Conservation (phyloP, 73 alveolate genomes). For the Urostyla sp. region DNA sequence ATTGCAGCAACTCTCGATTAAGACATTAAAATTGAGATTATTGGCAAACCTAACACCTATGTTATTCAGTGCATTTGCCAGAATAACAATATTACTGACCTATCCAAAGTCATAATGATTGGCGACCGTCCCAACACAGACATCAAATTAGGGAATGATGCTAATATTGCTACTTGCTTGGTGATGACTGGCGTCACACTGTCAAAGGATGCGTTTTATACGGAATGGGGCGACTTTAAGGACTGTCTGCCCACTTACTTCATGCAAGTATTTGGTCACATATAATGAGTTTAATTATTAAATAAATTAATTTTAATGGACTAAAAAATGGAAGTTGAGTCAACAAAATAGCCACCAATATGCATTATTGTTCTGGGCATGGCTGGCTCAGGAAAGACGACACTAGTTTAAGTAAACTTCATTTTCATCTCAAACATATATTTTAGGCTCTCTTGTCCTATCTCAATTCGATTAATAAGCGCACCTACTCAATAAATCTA, state of each 20-base stretch:
- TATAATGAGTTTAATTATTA: too few relatives aligned
- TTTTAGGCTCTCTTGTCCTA: constrained; percentile 70
- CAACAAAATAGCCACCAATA: constrained; percentile 24
- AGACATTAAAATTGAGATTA: constrained; percentile 10
- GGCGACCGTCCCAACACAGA: constrained; percentile 57
- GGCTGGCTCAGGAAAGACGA: constrained; percentile 96
- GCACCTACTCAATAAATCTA: constrained; percentile 87
- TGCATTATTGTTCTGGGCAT: constrained; percentile 82
- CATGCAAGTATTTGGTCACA: too few relatives aligned
- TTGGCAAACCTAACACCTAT: constrained; percentile 54
- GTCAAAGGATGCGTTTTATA: neutral
- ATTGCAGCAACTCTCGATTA: constrained; percentile 9
- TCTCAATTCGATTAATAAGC: constrained; percentile 67
- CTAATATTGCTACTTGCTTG: constrained; percentile 29
- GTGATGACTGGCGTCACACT: constrained; percentile 33
- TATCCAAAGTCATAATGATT: constrained; percentile 30
- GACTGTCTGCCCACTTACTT: constrained; percentile 29
- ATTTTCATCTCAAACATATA: neutral
- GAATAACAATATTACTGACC: constrained; percentile 10
- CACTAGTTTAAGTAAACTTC: constrained; percentile 75
- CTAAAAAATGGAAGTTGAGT: constrained; percentile 14
- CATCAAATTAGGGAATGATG: constrained; percentile 9
- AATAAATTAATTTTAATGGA: too few relatives aligned
- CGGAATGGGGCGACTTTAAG: neutral
- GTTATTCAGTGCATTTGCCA: constrained; percentile 30